Conservation (phyloP, 306 rosid genomes). For the Citrullus amarus region DNA sequence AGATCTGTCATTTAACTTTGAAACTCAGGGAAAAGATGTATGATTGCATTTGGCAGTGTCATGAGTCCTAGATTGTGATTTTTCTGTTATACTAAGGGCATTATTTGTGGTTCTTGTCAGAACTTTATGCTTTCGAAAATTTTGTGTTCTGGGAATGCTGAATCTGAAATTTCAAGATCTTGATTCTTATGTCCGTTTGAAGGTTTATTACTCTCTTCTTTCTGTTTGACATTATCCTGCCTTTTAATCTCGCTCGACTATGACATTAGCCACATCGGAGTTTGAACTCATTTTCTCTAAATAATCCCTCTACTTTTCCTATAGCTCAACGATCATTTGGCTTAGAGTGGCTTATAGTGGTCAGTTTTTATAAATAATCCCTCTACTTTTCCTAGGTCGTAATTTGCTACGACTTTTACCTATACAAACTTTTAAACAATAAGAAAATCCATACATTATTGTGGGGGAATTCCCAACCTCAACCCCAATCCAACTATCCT, state of each 20-base stretch:
- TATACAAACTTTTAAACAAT: too few relatives aligned
- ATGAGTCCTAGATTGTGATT: neutral
- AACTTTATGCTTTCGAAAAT: neutral
- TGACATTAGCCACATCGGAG: neutral
- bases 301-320: neutral
- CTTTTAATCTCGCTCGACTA: too few relatives aligned
- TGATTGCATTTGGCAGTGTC: neutral
- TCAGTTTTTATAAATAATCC: too few relatives aligned
- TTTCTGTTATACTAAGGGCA: neutral
- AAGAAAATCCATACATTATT: too few relatives aligned
- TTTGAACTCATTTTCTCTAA: neutral
- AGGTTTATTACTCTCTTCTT: neutral
- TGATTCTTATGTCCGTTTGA: neutral
- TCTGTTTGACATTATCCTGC: too few relatives aligned
- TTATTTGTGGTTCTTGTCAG: neutral
- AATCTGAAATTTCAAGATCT: neutral
- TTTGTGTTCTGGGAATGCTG: neutral
- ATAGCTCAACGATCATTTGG: too few relatives aligned
- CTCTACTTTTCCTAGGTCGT: too few relatives aligned
- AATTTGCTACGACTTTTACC: too few relatives aligned
- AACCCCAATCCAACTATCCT: too few relatives aligned
- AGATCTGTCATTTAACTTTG: neutral
- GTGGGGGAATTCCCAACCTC: too few relatives aligned
- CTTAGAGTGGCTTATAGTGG: too few relatives aligned
- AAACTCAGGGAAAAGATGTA: neutral